Evolutionary conservation across 2,329 filamentous ascomycete species (phyloP).

Genomic region (Curvularia sp.): DNA sequence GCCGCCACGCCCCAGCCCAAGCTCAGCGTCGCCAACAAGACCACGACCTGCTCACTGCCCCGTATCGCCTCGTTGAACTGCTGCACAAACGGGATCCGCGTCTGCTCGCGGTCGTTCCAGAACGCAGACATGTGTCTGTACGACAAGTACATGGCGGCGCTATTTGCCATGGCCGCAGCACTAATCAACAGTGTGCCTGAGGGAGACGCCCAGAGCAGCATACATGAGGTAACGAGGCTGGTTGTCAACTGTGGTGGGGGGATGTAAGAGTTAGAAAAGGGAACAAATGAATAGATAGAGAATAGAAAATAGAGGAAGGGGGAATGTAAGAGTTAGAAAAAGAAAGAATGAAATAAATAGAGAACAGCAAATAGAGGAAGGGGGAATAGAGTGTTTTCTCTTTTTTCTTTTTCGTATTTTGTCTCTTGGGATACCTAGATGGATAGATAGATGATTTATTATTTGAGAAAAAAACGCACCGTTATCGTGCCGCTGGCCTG

Average conservation of each 20-base stretch:
- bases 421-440: too few species aligned
- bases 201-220: constrained; percentile 30
- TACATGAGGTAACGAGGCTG: constrained; percentile 28
- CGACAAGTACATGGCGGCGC: constrained; percentile 23
- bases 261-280: too few species aligned
- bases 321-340: too few species aligned
- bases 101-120: constrained; percentile 45
- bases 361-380: too few species aligned
- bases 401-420: too few species aligned
- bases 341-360: too few species aligned
- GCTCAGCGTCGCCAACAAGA: constrained; percentile 31
- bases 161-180: constrained; percentile 20
- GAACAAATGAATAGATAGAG: too few species aligned
- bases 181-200: constrained; percentile 14
- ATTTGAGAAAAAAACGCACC: constrained; percentile 36
- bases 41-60: constrained; percentile 41
- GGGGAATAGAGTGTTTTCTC: too few species aligned
- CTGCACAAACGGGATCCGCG: constrained; percentile 45
- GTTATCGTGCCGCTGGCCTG: constrained; percentile 44
- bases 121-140: constrained; percentile 42
- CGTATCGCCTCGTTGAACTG: constrained; percentile 49
- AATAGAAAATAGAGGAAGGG: too few species aligned
- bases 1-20: constrained; percentile 32
- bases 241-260: neutral
- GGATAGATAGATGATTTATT: neutral